Evolutionary conservation across 257 asterid species (phyloP).

Genomic region (Solanum habrochaites): DNA sequence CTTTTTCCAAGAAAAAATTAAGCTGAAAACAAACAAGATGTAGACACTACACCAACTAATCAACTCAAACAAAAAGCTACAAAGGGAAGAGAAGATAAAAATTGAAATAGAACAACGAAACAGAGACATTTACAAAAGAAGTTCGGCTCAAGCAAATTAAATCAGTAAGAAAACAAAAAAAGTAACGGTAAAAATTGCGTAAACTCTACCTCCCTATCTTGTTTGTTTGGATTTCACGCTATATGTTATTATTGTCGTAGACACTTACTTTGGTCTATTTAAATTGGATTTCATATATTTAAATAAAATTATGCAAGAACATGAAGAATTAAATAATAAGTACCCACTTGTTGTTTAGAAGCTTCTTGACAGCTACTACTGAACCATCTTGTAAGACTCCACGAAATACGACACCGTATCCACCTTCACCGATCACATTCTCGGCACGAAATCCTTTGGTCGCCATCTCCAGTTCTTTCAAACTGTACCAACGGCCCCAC

Average conservation of each 20-base stretch:
- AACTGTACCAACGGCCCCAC: conserved; percentile 70
- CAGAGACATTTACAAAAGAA: neutral
- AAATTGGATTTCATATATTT: neutral
- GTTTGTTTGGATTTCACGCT: neutral
- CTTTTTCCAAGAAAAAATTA: conserved; percentile 5
- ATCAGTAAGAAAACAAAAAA: neutral
- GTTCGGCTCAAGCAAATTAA: neutral
- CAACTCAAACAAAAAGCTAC: neutral
- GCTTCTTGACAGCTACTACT: conserved; percentile 69
- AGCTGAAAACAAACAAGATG: conserved; percentile 4
- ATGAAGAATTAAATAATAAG: neutral
- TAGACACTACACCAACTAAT: neutral
- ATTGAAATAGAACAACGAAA: neutral
- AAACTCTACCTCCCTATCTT: neutral
- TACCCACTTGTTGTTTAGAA: conserved; percentile 67
- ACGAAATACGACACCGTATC: conserved; percentile 72
- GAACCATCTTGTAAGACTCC: conserved; percentile 55
- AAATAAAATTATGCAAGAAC: neutral
- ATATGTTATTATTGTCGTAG: neutral
- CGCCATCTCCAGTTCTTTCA: conserved; percentile 58
- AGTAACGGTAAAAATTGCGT: neutral
- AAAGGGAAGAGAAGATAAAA: neutral
- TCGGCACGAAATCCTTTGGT: conserved; percentile 43
- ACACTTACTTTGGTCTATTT: neutral
- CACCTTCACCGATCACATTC: conserved; percentile 85